These are phyloP conservation scores for Linaria vulgaris DNA, from an alignment of 257 asterid species.

Conservation along the genomic window DNA sequence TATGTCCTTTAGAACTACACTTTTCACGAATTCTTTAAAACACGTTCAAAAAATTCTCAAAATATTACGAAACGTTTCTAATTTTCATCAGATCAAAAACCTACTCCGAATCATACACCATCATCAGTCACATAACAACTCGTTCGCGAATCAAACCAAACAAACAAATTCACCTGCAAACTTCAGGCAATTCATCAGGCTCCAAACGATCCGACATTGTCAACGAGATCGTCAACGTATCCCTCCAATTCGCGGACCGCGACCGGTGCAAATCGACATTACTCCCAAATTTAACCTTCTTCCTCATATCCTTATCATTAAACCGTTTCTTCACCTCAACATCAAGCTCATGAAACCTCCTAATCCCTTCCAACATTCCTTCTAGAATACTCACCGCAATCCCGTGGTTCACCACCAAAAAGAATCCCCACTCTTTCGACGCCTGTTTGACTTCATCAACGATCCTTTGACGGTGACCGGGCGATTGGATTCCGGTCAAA, in stretches of 20 bases:
- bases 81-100: too few species aligned
- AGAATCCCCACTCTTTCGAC: slow-evolving; percentile 59
- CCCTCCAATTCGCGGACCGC: slow-evolving; percentile 65
- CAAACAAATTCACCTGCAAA: slow-evolving; percentile 53
- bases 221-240: slow-evolving; percentile 48
- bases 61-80: too few species aligned
- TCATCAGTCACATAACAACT: too few species aligned
- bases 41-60: too few species aligned
- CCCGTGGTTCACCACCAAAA: slow-evolving; percentile 66
- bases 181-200: slow-evolving; percentile 51
- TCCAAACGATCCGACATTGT: slow-evolving; percentile 13
- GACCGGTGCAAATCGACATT: slow-evolving; percentile 52
- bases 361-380: slow-evolving; percentile 49
- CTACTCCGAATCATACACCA: too few species aligned
- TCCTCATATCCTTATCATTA: slow-evolving; percentile 32
- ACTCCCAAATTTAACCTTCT: slow-evolving; percentile 52
- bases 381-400: slow-evolving; percentile 42
- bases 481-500: slow-evolving; percentile 28
- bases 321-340: slow-evolving; percentile 43
- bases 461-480: slow-evolving; percentile 23
- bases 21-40: too few species aligned
- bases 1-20: too few species aligned
- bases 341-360: slow-evolving; percentile 60
- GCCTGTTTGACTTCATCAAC: slow-evolving; percentile 41
- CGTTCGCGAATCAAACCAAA: background rate